phyloP scores from a whole-genome alignment of 345 rosid species.

The Populus deltoides region DNA sequence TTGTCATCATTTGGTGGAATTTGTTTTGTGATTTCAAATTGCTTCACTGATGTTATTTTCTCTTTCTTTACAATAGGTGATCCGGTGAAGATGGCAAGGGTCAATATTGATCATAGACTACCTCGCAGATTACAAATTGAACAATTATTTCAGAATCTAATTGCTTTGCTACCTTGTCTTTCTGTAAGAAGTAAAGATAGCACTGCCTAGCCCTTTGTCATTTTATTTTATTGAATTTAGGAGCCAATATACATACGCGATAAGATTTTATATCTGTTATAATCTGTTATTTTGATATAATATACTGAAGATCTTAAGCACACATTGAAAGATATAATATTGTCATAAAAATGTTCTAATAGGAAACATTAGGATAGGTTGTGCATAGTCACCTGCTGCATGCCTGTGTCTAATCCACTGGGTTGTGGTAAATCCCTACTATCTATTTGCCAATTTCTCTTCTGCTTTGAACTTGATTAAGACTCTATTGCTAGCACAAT shows the following conservation, averaged over 20 bases:
- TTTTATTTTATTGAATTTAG: background rate
- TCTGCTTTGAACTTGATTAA: background rate
- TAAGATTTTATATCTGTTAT: background rate
- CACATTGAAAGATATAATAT: background rate
- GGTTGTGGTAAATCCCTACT: background rate
- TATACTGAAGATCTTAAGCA: background rate
- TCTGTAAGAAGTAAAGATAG: conserved; percentile 46
- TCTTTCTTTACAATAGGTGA: conserved; percentile 49
- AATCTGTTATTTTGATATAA: background rate
- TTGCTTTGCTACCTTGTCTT: conserved; percentile 53
- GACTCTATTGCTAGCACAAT: background rate
- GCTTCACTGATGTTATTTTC: background rate
- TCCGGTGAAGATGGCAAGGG: conserved; percentile 72
- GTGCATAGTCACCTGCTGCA: background rate
- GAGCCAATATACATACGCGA: background rate
- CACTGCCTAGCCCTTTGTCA: background rate
- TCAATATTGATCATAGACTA: conserved; percentile 47
- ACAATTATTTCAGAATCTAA: conserved; percentile 52
- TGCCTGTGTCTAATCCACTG: background rate
- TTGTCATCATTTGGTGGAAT: background rate
- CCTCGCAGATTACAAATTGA: conserved; percentile 44
- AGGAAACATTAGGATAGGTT: background rate
- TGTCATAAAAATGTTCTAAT: background rate
- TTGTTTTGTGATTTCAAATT: background rate
- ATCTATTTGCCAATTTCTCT: background rate